Conservation (phyloP, 805 yeast genomes). For the Starmerella cellae region DNA sequence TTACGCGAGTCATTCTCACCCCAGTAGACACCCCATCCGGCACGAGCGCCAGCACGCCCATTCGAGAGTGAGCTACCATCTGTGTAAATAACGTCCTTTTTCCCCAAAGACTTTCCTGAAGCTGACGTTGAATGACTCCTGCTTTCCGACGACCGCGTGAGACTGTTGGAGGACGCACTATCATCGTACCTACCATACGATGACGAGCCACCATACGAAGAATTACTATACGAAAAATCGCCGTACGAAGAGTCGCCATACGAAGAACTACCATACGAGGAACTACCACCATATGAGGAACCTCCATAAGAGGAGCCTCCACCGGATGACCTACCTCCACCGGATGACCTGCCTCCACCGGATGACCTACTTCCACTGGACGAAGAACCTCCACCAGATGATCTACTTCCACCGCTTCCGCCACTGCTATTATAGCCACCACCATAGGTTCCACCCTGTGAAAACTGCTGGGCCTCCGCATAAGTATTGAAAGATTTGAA, state of each 20-base stretch:
- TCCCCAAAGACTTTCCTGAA: background rate
- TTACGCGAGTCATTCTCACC: constrained; percentile 45
- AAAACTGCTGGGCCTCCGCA: constrained; percentile 39
- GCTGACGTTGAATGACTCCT: background rate
- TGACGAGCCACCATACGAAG: too few species aligned
- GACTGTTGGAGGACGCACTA: background rate
- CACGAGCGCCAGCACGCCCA: constrained; percentile 34
- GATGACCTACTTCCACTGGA: background rate
- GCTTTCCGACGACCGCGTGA: background rate
- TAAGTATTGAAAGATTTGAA: constrained; percentile 42
- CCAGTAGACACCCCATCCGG: constrained; percentile 69
- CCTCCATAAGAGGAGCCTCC: too few species aligned
- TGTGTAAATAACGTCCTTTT: constrained; percentile 36
- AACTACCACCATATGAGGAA: too few species aligned
- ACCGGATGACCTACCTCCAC: too few species aligned
- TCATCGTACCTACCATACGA: too few species aligned
- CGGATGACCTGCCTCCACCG: background rate
- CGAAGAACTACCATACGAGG: too few species aligned
- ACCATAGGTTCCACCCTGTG: too few species aligned
- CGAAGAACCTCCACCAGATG: background rate
- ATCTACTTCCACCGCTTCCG: background rate
- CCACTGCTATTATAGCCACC: too few species aligned
- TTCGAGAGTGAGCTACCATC: constrained; percentile 69
- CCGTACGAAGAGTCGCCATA: too few species aligned
- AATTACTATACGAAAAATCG: too few species aligned